Base-by-base conservation (phyloP, 345 rosid species). In the Salix arbutifolia region DNA sequence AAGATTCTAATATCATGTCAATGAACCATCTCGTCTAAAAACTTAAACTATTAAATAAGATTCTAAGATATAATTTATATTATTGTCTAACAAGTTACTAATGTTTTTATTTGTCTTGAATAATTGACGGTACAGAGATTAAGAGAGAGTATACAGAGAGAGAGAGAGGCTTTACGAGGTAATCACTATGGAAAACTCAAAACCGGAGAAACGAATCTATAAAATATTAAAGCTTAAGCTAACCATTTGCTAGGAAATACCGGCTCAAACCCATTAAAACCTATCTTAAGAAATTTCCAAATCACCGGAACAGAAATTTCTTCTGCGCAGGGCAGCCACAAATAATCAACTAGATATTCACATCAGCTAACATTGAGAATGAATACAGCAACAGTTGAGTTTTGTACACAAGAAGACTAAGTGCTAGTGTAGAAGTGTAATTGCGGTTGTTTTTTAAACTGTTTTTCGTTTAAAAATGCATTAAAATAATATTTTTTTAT, bases 401-500 rank as follows among this genome's bases (percentile, higher is more conserved):
- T 84, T 83, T 82, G 75, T 79, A 81, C 88, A 78, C 6, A n/a
- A 35, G 73, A 70, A 65, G 65, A 69, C 73, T n/a, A n/a, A n/a
- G n/a, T n/a, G n/a, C n/a, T n/a, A n/a, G n/a, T n/a, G n/a, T n/a
- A n/a, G n/a, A n/a, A n/a, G n/a, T n/a, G n/a, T n/a, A n/a, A n/a
- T n/a, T n/a, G n/a, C n/a, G n/a, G n/a, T n/a, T n/a, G n/a, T n/a
- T n/a, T n/a, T n/a, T n/a, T n/a, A n/a, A n/a, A n/a, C n/a, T n/a
- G n/a, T n/a, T n/a, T n/a, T n/a, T n/a, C n/a, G n/a, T n/a, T n/a
- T n/a, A n/a, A n/a, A n/a, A n/a, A n/a, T n/a, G n/a, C n/a, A n/a
- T n/a, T n/a, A n/a, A n/a, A n/a, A n/a, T n/a, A n/a, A n/a, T n/a
- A n/a, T n/a, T n/a, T n/a, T n/a, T n/a, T n/a, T n/a, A n/a, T n/a